Conservation (phyloP, 2,329 filamentous ascomycete genomes). For the Lasiodiplodia sp. region DNA sequence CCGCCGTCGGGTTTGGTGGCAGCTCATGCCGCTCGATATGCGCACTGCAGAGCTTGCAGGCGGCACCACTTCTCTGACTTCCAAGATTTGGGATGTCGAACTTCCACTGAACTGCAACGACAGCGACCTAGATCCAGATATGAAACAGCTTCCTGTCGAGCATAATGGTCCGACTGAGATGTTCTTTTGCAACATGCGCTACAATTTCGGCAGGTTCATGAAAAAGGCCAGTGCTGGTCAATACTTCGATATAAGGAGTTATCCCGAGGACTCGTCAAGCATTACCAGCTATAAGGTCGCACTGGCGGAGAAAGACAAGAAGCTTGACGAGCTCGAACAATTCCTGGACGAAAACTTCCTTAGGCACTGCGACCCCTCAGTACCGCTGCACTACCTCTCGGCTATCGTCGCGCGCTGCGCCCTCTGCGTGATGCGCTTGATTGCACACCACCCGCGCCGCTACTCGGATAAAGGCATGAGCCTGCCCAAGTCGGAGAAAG, state of each 20-base stretch:
- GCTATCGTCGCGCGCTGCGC: constrained; percentile 54
- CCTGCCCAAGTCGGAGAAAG: constrained; percentile 45
- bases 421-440: constrained; percentile 52
- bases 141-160: constrained; percentile 53
- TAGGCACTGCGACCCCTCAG: constrained; percentile 43
- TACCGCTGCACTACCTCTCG: constrained; percentile 56
- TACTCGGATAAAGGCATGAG: constrained; percentile 40
- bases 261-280: constrained; percentile 32
- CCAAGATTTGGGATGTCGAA: constrained; percentile 52
- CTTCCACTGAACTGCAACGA: constrained; percentile 64
- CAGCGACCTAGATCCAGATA: constrained; percentile 52
- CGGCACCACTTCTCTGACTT: constrained; percentile 51
- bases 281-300: constrained; percentile 37
- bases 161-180: constrained; percentile 56
- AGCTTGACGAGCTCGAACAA: constrained; percentile 52
- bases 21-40: constrained; percentile 68
- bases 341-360: constrained; percentile 49
- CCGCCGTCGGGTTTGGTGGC: constrained; percentile 68
- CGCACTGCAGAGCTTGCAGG: constrained; percentile 64
- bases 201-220: constrained; percentile 52
- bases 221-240: constrained; percentile 31
- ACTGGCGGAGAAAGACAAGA: constrained; percentile 39
- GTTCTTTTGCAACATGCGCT: constrained; percentile 56
- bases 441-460: constrained; percentile 55
- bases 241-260: constrained; percentile 7